phyloP scores from a whole-genome alignment of 495 filamentous ascomycete genomes.

The Penicillium coprophilum region DNA sequence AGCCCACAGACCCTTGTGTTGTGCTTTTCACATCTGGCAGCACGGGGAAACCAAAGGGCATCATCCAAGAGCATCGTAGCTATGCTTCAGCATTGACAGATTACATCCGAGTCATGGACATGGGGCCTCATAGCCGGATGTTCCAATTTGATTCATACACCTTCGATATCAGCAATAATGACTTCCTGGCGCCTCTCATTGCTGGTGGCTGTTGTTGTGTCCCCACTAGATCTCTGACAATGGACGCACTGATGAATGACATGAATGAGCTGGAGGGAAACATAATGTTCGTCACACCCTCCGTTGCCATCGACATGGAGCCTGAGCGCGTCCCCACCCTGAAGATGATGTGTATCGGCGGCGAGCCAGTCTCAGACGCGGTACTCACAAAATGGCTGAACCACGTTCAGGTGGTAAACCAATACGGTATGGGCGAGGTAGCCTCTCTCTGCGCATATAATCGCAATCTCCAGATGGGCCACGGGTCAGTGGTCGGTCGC shows the following conservation, averaged over 20 bases:
- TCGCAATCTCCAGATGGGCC: conserved; percentile 13
- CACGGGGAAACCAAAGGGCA: conserved; percentile 49
- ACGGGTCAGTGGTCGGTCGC: conserved; percentile 19
- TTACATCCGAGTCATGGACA: conserved; percentile 18
- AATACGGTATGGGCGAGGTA: conserved; percentile 58
- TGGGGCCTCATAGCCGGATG: conserved; percentile 29
- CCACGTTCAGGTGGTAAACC: conserved; percentile 48
- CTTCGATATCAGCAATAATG: conserved; percentile 47
- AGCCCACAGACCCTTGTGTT: conserved; percentile 21
- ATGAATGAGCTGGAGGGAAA: conserved; percentile 40
- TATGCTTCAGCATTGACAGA: conserved; percentile 30
- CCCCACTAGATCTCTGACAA: conserved; percentile 34
- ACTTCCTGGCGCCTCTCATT: conserved; percentile 42
- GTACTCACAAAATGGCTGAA: conserved; percentile 46
- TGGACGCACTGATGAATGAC: conserved; percentile 30
- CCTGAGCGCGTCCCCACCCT: conserved; percentile 39
- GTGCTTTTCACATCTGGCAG: conserved; percentile 48
- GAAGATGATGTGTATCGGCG: conserved; percentile 39
- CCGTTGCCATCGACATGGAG: conserved; percentile 37
- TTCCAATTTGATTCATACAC: conserved; percentile 49
- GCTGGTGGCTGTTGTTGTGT: conserved; percentile 51
- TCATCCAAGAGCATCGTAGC: conserved; percentile 47
- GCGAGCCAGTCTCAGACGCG: conserved; percentile 47
- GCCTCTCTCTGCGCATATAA: conserved; percentile 28
- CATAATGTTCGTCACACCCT: conserved; percentile 44